Evolutionary conservation across 345 rosid species (phyloP), one percentile per base, ranked within the genome.

Genomic region (Streptanthus diversifolius): DNA sequence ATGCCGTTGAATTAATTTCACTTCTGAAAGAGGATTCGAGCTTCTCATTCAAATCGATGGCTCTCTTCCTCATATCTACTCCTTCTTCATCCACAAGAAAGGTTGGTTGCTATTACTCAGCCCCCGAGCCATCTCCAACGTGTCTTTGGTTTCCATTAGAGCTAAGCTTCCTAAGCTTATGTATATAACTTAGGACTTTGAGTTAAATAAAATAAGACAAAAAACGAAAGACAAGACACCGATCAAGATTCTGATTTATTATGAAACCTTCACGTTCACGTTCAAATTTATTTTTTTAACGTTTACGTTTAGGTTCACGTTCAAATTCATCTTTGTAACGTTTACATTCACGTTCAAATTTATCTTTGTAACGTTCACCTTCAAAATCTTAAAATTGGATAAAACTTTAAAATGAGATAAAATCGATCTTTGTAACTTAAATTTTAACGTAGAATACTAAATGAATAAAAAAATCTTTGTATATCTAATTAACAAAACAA

Each of bases 161-260:
- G 70, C 77, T 19, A 83, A 41, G 63, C 86, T 87, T 27, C 97
- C 97, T 36, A 92, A 81, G 73, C 91, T 80, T 41, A 92, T 76
- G 73, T 88, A 90, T 0, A 74, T 79, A 13, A 88, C 89, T 0
- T 93, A 84, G 17, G 12, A 3, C 48, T 60, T 22, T 8, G 18
- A 24, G 48, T 21, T 19, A n/a, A 12, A 39, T 37, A 35, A 33
- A 33, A 25, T 15, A 25, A 11, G 36, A 39, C 19, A 19, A 59
- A 36, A 10, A 3, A 3, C 3, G 3, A 59, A 13, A 37, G 32
- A 21, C 3, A 37, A 13, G 66, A 12, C 24, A 39, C 35, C 27
- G 3, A 35, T 5, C 13, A 8, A 61, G 59, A 9, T 48, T 32
- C 30, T 30, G 30, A 45, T 13, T 47, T 47, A 18, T 63, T 35